These are phyloP conservation scores for Fusarium sp. DNA, from an alignment of 2,329 filamentous ascomycete species.

Conservation along the genomic window DNA sequence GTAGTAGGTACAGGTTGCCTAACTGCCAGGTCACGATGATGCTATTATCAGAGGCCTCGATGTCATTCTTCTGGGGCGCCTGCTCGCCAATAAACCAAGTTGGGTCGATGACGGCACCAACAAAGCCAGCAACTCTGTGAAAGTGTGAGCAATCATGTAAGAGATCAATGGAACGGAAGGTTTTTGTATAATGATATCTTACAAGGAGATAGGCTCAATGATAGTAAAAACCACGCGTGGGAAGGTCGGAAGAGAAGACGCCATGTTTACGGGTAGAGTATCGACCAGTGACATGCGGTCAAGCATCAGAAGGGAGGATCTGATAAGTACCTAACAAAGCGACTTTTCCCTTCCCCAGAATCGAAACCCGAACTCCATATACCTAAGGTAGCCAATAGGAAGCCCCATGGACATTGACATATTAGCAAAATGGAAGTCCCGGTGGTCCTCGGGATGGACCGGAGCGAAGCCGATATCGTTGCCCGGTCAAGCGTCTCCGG, in stretches of 20 bases:
- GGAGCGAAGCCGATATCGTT: conserved; percentile 29
- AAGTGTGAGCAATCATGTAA: conserved; percentile 14
- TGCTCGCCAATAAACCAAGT: conserved; percentile 76
- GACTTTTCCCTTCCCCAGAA: conserved; percentile 21
- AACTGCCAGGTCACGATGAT: conserved; percentile 76
- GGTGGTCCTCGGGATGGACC: conserved; percentile 29
- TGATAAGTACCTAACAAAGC: conserved; percentile 9
- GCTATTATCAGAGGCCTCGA: conserved; percentile 60
- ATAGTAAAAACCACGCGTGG: conserved; percentile 77
- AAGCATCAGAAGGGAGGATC: conserved; percentile 13
- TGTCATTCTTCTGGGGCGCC: conserved; percentile 59
- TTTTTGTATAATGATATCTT: conserved; percentile 51
- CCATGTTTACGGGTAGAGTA: conserved; percentile 60
- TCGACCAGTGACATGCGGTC: neutral
- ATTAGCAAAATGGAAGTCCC: neutral
- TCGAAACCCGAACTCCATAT: conserved; percentile 1
- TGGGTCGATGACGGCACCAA: conserved; percentile 69
- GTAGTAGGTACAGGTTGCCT: conserved; percentile 77
- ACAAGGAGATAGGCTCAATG: conserved; percentile 79
- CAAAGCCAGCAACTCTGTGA: conserved; percentile 70
- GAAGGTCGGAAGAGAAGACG: conserved; percentile 73
- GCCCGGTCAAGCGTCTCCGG: conserved; percentile 27
- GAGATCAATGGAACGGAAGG: neutral
- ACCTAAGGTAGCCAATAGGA: conserved; percentile 9
- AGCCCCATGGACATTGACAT: neutral